Evolutionary conservation across 2,329 filamentous ascomycete species (phyloP).

Genomic region (Aspergillus aculeatinus): DNA sequence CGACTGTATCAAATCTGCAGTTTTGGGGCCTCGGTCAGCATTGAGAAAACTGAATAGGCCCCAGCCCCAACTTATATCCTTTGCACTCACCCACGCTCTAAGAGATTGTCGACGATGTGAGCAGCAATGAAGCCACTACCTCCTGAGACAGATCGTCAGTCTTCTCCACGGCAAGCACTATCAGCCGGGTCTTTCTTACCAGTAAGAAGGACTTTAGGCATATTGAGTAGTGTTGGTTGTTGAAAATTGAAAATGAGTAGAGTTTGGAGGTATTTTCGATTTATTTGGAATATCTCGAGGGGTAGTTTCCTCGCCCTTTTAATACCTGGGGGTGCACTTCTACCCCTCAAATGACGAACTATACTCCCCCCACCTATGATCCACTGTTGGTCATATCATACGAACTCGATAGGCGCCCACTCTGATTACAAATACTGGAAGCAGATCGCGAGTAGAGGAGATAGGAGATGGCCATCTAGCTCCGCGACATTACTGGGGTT

Average conservation of each 20-base stretch:
- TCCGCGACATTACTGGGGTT: no score
- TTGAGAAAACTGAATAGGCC: not conserved
- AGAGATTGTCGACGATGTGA: conserved; percentile 60
- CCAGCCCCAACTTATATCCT: not conserved
- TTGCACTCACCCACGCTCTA: conserved; percentile 50
- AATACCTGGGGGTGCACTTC: not conserved
- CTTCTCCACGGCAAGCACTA: not conserved
- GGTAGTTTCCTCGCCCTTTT: not conserved
- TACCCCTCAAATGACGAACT: conserved; percentile 10
- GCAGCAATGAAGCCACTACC: conserved; percentile 66
- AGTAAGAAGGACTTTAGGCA: conserved; percentile 42
- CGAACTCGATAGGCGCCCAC: conserved; percentile 11
- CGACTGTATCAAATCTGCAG: conserved; percentile 59
- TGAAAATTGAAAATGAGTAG: not conserved
- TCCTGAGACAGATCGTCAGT: conserved; percentile 38
- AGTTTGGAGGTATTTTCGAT: not conserved
- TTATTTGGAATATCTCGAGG: not conserved
- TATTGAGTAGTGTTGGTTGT: conserved; percentile 16
- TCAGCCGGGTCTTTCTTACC: conserved; percentile 24
- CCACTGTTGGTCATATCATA: conserved; percentile 13
- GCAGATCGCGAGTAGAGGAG: not conserved
- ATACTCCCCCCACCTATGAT: conserved; percentile 9
- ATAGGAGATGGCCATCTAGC: no score
- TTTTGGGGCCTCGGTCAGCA: conserved; percentile 6
- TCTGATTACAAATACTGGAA: conserved; percentile 1